Percentiles rank a stretch among this genome's conserved stretches.
phyloP scores from a whole-genome alignment of 2,329 filamentous ascomycete species.

The Fonsecaea nubica region DNA sequence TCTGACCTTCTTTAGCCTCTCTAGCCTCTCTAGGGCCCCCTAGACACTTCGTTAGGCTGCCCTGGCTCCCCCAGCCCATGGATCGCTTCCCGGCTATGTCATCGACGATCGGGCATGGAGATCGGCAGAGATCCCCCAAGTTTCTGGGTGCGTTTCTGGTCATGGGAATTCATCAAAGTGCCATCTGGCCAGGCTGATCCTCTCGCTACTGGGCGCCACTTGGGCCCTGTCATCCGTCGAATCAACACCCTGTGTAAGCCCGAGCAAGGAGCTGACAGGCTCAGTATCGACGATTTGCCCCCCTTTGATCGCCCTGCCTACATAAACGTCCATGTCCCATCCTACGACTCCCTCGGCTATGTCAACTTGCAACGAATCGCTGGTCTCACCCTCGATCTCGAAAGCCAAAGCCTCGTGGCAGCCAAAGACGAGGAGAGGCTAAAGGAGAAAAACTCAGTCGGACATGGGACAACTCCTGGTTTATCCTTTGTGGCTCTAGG shows the following conservation, averaged over 20 bases:
- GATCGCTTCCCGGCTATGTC: constrained; percentile 5
- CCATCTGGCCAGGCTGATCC: constrained; percentile 18
- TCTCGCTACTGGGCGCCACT: constrained; percentile 9
- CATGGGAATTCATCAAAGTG: constrained; percentile 24
- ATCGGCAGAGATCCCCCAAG: constrained; percentile 13
- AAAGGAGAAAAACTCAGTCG: not conserved
- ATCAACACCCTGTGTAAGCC: not conserved
- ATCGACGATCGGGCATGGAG: constrained; percentile 19
- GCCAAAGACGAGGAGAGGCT: not conserved
- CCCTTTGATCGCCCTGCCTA: not conserved
- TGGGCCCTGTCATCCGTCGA: constrained; percentile 7
- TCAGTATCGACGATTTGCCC: constrained; percentile 1
- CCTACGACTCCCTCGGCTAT: not conserved
- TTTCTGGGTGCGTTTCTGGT: constrained; percentile 15
- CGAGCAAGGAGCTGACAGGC: not conserved
- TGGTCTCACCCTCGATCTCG: not conserved
- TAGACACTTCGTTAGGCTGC: not conserved
- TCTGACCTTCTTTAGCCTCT: not conserved
- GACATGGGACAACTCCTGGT: not conserved
- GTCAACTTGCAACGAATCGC: not conserved
- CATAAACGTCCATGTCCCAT: not conserved
- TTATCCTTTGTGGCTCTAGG: not conserved
- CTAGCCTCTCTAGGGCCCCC: not conserved
- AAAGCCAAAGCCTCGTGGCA: constrained; percentile 5
- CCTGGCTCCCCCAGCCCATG: not conserved